Conservation (phyloP, 1,139 yeast genomes). For the Saccharomycopsis crataegensis region DNA sequence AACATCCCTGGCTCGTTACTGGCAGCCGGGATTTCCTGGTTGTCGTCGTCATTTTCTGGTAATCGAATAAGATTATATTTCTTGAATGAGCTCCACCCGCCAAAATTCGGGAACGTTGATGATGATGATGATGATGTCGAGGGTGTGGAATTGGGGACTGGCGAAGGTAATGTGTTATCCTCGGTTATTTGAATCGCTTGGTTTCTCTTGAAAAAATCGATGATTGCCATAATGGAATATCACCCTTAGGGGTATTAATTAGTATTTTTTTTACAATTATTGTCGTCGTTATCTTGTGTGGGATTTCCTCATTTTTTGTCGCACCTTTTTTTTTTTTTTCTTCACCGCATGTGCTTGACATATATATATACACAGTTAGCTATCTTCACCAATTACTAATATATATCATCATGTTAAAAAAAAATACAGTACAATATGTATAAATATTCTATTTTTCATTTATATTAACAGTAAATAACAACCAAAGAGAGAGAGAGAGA, state of each 20-base stretch:
- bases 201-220: conserved; percentile 7
- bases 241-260: too few relatives aligned
- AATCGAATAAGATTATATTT: conserved; percentile 7
- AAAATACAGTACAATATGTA: too few relatives aligned
- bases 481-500: not conserved
- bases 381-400: too few relatives aligned
- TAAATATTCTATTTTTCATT: not conserved
- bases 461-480: not conserved
- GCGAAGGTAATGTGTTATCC: conserved; percentile 3
- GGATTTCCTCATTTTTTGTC: not conserved
- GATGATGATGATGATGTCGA: not conserved
- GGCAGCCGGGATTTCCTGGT: not conserved
- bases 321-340: not conserved
- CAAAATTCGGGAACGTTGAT: not conserved
- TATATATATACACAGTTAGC: too few relatives aligned
- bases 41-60: conserved; percentile 4
- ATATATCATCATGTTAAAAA: too few relatives aligned
- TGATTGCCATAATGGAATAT: not conserved
- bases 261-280: not conserved
- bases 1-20: conserved; percentile 23
- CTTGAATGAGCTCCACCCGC: conserved; percentile 12
- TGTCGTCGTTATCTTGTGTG: not conserved
- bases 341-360: not conserved
- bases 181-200: conserved; percentile 7
- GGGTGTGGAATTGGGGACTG: conserved; percentile 5